Conservation (phyloP, 1,139 yeast genomes). For the Kodamaea arcana region DNA sequence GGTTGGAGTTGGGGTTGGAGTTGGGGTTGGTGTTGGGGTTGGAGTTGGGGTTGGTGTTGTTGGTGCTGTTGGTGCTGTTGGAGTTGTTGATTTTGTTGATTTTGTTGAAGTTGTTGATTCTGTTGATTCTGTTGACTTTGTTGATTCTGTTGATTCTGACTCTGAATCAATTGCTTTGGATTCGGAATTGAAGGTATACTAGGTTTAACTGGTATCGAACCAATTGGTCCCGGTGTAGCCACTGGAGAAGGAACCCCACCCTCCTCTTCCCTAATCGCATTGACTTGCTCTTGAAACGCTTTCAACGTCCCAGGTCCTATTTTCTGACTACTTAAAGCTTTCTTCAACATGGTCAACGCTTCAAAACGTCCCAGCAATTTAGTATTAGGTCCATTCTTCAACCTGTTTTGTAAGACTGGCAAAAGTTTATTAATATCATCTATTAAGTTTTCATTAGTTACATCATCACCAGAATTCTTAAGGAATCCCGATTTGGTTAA, state of each 20-base stretch:
- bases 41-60: neutral
- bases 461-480: constrained; percentile 1
- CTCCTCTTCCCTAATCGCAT: constrained; percentile 35
- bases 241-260: constrained; percentile 15
- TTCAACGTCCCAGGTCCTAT: constrained; percentile 41
- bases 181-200: constrained; percentile 6
- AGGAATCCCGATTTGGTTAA: constrained; percentile 43
- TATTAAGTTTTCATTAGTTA: constrained; percentile 30
- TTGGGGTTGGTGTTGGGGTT: neutral
- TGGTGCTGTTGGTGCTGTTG: neutral
- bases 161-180: neutral
- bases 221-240: constrained; percentile 13
- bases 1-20: constrained; percentile 18
- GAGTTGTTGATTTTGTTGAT: neutral
- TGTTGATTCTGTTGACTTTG: neutral
- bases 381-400: constrained; percentile 26
- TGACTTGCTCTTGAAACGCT: constrained; percentile 36
- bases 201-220: constrained; percentile 1
- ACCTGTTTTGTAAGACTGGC: constrained; percentile 33
- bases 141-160: neutral
- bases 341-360: constrained; percentile 42
- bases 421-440: constrained; percentile 43
- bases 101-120: neutral
- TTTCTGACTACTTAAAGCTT: constrained; percentile 32
- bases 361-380: constrained; percentile 34